Evolutionary conservation across 73 alveolate genomes (phyloP).

Genomic region (Paramecium sexaurelia): DNA sequence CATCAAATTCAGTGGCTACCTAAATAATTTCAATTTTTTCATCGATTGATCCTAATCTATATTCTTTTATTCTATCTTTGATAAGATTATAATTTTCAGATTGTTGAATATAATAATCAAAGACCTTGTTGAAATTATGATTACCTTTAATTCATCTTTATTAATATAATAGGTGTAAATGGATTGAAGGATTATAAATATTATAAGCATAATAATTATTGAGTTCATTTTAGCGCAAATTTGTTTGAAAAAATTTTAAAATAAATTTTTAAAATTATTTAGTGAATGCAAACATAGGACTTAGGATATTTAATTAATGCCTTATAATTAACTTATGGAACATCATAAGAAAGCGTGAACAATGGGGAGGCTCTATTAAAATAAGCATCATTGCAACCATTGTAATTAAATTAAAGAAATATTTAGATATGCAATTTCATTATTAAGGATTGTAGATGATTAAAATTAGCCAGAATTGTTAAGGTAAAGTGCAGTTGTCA

Average conservation of each 20-base stretch:
- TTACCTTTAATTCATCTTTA: no score
- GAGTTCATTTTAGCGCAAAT: not conserved
- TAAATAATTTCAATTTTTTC: no score
- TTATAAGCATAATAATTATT: no score
- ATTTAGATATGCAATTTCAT: slow-evolving; percentile 42
- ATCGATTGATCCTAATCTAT: no score
- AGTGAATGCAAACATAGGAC: slow-evolving; percentile 18
- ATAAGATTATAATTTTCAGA: no score
- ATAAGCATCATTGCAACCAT: slow-evolving; percentile 22
- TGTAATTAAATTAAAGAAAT: not conserved
- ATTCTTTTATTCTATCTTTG: no score
- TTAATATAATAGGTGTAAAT: not conserved
- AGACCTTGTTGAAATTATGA: no score
- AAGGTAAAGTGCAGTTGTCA: slow-evolving; percentile 42
- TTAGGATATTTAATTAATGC: slow-evolving; percentile 16
- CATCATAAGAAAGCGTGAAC: slow-evolving; percentile 9
- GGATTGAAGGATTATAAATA: no score
- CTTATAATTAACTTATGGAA: slow-evolving; percentile 17
- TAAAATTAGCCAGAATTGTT: not conserved
- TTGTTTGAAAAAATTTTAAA: not conserved
- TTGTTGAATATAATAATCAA: no score
- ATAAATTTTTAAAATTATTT: not conserved
- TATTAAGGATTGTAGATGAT: slow-evolving; percentile 3
- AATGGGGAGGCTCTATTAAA: slow-evolving; percentile 23
- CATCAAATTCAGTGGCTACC: no score